These are phyloP conservation scores for Wickerhamomyces sp. DNA, from an alignment of 1,139 yeast genomes.

Conservation along the genomic window DNA sequence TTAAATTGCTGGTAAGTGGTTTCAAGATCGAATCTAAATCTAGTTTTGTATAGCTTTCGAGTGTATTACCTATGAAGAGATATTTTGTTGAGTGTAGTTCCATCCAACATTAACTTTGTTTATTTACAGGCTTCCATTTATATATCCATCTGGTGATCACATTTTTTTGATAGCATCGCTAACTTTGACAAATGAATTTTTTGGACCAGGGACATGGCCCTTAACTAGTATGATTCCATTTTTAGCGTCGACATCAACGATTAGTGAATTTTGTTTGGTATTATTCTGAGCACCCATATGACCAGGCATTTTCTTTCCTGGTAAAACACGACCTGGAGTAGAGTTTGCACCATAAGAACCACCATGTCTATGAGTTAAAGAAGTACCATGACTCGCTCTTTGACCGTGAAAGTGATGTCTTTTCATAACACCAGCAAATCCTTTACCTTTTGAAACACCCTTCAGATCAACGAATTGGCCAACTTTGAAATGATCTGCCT, in stretches of 20 bases:
- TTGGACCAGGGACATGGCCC: slow-evolving; percentile 92
- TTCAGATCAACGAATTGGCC: slow-evolving; percentile 84
- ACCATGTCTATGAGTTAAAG: slow-evolving; percentile 89
- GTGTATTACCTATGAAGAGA: no score
- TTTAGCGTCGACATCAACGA: slow-evolving; percentile 74
- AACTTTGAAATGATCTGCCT: slow-evolving; percentile 75
- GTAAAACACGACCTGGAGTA: slow-evolving; percentile 94
- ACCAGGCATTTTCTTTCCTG: slow-evolving; percentile 98
- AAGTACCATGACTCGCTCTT: slow-evolving; percentile 94
- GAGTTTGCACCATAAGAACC: slow-evolving; percentile 93
- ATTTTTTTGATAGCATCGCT: slow-evolving; percentile 54
- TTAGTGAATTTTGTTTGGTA: slow-evolving; percentile 73
- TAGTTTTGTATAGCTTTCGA: no score
- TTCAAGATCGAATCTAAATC: neutral
- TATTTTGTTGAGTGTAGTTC: no score
- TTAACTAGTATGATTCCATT: slow-evolving; percentile 78
- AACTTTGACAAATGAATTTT: slow-evolving; percentile 66
- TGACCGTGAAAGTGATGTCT: slow-evolving; percentile 90
- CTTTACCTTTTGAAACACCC: slow-evolving; percentile 87
- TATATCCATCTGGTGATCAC: slow-evolving; percentile 3
- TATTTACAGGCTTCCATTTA: neutral
- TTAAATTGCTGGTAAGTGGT: neutral
- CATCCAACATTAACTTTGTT: neutral
- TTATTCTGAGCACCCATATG: slow-evolving; percentile 79
- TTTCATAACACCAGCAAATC: slow-evolving; percentile 98